Evolutionary conservation across 306 rosid species (phyloP), one percentile per base, ranked within the genome.

Genomic region (Trifolium fragiferum): DNA sequence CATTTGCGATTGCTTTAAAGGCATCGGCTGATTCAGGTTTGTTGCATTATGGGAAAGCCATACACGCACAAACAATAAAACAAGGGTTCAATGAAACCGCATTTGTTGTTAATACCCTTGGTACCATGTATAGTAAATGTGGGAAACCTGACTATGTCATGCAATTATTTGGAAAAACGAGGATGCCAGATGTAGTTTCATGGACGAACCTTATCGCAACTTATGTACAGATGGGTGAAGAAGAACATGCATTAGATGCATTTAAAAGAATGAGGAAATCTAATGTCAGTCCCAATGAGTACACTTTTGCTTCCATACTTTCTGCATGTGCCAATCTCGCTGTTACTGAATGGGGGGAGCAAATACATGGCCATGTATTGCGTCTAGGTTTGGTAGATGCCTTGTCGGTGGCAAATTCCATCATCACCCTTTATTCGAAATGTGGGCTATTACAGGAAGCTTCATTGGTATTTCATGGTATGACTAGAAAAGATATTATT

Each of bases 101-200:
- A 7, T 90, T 83, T 70, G 92, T 90, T 65, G 81, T 81, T 23
- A 90, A 89, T 68, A 83, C 88, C 13, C 91, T 92, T 60, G 86
- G 89, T 49, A 76, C 91, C 62, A 80, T 92, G 92, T 92, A 92
- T 77, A 87, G 75, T 70, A 92, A 86, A 85, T 90, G 96, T 54
- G 88, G 92, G 44, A 92, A 90, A 76, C 81, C 88, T 44, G 90
- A 83, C 60, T 84, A 83, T 38, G 88, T 88, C 46, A 68, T 82
- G 75, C 86, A 63, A 37, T 84, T 92, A 85, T 90, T 88, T 78
- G 83, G 74, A 10, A 80, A 84, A 60, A 86, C 86, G 90, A 76
- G 83, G 69, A 77, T 60, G 27, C 90, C 73, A 2, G 91, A 92
- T 67, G 90, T 93, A n/a, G 96, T 89, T 82, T 90, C 93, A 7